These are phyloP conservation scores for Bifiguratus adelaidae DNA, from an alignment of 192 early-diverging fungal species.

Conservation along the genomic window DNA sequence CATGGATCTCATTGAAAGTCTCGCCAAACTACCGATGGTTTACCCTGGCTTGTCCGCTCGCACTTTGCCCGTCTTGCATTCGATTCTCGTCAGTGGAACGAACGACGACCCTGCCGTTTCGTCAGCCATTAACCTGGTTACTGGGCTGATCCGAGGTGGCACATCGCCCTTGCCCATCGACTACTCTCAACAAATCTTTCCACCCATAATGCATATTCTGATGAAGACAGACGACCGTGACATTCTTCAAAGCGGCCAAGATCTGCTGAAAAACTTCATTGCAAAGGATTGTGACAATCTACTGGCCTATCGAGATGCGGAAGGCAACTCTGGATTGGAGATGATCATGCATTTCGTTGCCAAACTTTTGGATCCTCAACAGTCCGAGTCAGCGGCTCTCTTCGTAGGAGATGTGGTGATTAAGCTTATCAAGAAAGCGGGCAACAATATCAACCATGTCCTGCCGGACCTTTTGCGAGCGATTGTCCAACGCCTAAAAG, in stretches of 20 bases:
- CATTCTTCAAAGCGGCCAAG: constrained; percentile 84
- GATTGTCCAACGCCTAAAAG: constrained; percentile 55
- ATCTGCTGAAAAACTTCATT: constrained; percentile 72
- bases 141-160: constrained; percentile 56
- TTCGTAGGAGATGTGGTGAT: constrained; percentile 87
- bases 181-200: constrained; percentile 71
- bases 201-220: constrained; percentile 65
- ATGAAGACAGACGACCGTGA: constrained; percentile 56
- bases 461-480: constrained; percentile 73
- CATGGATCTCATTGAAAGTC: constrained; percentile 63
- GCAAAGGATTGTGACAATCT: constrained; percentile 43
- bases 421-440: constrained; percentile 75
- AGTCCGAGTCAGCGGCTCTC: constrained; percentile 69
- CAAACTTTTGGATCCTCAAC: constrained; percentile 60
- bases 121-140: constrained; percentile 65
- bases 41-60: constrained; percentile 56
- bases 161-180: constrained; percentile 62
- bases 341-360: constrained; percentile 74
- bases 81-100: constrained; percentile 33
- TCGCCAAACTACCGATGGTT: constrained; percentile 58
- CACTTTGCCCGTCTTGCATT: constrained; percentile 58
- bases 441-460: constrained; percentile 42
- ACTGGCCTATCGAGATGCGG: constrained; percentile 10
- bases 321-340: constrained; percentile 60
- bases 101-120: constrained; percentile 22